phyloP scores from a whole-genome alignment of 176 grass and related monocot genomes.

The Cocos nucifera region DNA sequence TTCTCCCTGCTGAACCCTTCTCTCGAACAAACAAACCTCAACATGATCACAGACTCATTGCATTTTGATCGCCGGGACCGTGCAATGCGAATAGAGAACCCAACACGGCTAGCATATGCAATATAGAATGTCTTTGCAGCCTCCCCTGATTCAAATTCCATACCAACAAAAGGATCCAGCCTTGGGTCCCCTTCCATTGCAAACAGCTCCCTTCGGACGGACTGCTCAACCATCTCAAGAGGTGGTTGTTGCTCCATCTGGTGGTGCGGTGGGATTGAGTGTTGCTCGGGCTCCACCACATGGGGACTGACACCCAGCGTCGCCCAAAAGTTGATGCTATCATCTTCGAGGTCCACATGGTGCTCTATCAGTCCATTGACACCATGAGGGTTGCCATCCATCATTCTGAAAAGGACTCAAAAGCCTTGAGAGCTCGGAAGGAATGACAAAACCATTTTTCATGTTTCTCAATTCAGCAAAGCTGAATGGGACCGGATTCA shows the following conservation, averaged over 20 bases:
- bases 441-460: no score
- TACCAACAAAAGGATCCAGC: conserved; percentile 67
- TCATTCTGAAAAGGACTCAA: no score
- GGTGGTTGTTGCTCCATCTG: conserved; percentile 18
- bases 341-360: conserved; percentile 78
- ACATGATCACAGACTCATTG: conserved; percentile 86
- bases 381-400: no score
- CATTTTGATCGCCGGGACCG: conserved; percentile 72
- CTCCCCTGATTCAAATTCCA: conserved; percentile 91
- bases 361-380: no score
- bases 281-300: conserved; percentile 40
- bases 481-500: no score
- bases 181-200: conserved; percentile 38
- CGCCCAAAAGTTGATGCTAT: conserved; percentile 95
- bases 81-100: conserved; percentile 76
- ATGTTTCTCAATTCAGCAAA: no score
- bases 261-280: conserved; percentile 6
- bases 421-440: no score
- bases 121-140: conserved; percentile 96
- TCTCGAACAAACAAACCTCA: conserved; percentile 81
- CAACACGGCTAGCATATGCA: conserved; percentile 68
- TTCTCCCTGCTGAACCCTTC: conserved; percentile 81
- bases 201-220: conserved; percentile 54
- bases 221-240: conserved; percentile 23
- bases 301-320: conserved; percentile 77